Evolutionary conservation across 176 grass and related monocot species (phyloP), one percentile per base, ranked within the genome.

Genomic region (Oropetium thomaeum): DNA sequence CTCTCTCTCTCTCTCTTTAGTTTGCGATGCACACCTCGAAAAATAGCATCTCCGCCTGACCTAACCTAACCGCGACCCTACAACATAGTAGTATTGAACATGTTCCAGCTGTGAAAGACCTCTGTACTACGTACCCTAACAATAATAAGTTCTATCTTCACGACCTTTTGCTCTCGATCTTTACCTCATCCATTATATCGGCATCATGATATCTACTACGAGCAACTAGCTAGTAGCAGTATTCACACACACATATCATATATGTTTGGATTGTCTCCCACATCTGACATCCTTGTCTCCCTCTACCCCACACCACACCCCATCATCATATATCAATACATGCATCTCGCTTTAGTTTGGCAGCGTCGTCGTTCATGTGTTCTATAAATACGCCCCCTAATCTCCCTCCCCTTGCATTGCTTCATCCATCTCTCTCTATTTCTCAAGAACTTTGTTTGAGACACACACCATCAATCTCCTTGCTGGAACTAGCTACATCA

Each of bases 301-400:
- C 76, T 75, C 77, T 80, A 43, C 76, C 89, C 85, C 81, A 81
- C 80, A 43, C 60, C 74, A 65, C 35, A 37, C n/a, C n/a, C n/a
- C n/a, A n/a, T n/a, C n/a, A n/a, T n/a, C n/a, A n/a, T n/a, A n/a
- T n/a, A n/a, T n/a, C n/a, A n/a, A n/a, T n/a, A n/a, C n/a, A n/a
- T n/a, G n/a, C n/a, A n/a, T n/a, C n/a, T n/a, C n/a, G n/a, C n/a
- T n/a, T n/a, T n/a, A n/a, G n/a, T n/a, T n/a, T n/a, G n/a, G n/a
- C n/a, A n/a, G n/a, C n/a, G n/a, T n/a, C n/a, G n/a, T n/a, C n/a
- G n/a, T 65, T 23, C 64, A 67, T 73, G 39, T 29, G 63, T 83
- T 86, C 72, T 92, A 92, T 89, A 92, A 83, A 87, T 32, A 78
- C 59, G n/a, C 79, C 69, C 54, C 39, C 16, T 70, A 19, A 61